Base-by-base conservation (phyloP, 768 basidiomycete species). In the Pisolithus tinctorius region DNA sequence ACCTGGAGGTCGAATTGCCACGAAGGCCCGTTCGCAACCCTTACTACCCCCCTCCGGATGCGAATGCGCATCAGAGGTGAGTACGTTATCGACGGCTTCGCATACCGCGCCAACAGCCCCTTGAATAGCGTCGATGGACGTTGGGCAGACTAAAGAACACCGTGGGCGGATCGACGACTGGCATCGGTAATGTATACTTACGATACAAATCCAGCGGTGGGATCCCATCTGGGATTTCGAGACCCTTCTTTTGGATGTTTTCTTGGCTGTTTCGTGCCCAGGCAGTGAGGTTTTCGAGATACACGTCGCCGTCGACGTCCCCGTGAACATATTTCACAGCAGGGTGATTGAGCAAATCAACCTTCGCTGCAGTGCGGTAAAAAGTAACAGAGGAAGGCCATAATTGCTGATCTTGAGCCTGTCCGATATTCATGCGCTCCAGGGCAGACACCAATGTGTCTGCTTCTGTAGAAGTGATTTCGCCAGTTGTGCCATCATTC, bases 1-100 rank as follows among this genome's bases (percentile, higher is more conserved):
- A 1, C 95, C 94, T 0, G 94, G 94, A 0, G 93, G 94, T 46
- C 94, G 71, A 17, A 96, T 77, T 0, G 83, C 85, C 9, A 90
- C 91, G 64, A 97, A 97, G 0, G 88, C 89, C 7, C 69, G 59
- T 71, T 52, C 69, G 48, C 37, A 66, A 41, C 36, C 58, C 56
- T 45, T 47, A 8, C 51, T 52, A 9, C 30, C 46, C 49, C 39
- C 52, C 17, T 25, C 44, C 10, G 23, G 39, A 20, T 57, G 31
- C 20, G 6, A 36, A 4, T 55, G 53, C 2, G 66, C 27, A 4
- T 59, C 61, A 59, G 29, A 55, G 16, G 60, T 41, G 9, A 84
- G 56, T 14, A 93, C 78, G 1, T 65, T 68, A 51, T 97, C 93
- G 0, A 97, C 85, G 0, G 92, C 93, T 68, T 95, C 86, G 64